phyloP scores from a whole-genome alignment of 352 stramenopile species.

The Pythium dissotocum region DNA sequence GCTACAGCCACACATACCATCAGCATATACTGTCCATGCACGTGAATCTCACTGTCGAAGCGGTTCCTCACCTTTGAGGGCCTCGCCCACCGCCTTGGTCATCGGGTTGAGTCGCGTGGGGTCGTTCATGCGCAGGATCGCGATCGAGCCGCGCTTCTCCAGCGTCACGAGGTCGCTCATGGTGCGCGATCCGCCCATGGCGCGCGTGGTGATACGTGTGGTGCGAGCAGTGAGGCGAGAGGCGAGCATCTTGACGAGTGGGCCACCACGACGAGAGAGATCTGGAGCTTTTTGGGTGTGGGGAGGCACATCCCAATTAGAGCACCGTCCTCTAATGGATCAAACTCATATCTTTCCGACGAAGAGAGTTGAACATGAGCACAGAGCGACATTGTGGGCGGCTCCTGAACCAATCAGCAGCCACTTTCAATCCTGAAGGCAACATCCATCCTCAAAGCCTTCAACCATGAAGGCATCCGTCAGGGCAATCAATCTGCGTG shows the following conservation, averaged over 20 bases:
- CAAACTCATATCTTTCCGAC: not conserved
- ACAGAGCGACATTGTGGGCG: too few relatives aligned
- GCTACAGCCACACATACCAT: constrained; percentile 15
- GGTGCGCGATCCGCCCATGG: constrained; percentile 14
- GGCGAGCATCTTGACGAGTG: not conserved
- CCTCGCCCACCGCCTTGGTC: constrained; percentile 80
- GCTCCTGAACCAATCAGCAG: too few relatives aligned
- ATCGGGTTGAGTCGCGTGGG: constrained; percentile 87
- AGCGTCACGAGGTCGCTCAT: constrained; percentile 52
- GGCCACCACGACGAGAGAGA: not conserved
- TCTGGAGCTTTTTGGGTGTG: too few relatives aligned
- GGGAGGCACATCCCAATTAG: not conserved
- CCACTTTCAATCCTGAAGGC: too few relatives aligned
- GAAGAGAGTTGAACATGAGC: not conserved
- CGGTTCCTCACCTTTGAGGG: constrained; percentile 38
- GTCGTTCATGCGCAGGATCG: constrained; percentile 69
- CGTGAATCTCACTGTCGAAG: too few relatives aligned
- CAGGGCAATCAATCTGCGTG: too few relatives aligned
- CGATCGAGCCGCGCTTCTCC: constrained; percentile 46
- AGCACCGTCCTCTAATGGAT: not conserved
- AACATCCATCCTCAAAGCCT: too few relatives aligned
- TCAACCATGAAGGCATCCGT: too few relatives aligned
- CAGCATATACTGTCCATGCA: not conserved
- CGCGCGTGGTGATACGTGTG: not conserved
- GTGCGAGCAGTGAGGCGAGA: constrained; percentile 4